Base-by-base conservation (phyloP, 2,329 filamentous ascomycete species). In the Lachnellula willkommii region DNA sequence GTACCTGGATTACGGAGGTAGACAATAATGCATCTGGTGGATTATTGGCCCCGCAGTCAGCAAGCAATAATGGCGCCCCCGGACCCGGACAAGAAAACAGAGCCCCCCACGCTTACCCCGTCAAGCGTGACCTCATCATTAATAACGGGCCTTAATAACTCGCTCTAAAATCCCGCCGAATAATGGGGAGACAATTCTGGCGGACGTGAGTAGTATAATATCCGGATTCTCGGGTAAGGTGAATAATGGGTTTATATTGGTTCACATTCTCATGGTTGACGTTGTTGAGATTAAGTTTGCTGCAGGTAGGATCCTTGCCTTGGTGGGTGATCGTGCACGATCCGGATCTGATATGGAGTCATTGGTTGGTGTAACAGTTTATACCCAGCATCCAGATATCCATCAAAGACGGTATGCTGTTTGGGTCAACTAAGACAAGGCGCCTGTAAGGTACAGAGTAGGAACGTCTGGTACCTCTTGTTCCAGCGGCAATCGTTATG, bases 101-200 rank as follows among this genome's bases (percentile, higher is more conserved):
- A 43, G 59, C 60, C 63, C 64, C 64, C 64, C 62, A 63, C 62
- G 61, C 57, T 56, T 53, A 54, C 32, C 11, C 36, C 48, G 50
- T 45, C 53, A 52, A 53, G 61, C 57, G 62, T 65, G 63, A 64
- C 61, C 62, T 65, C 62, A 64, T 65, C 60, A 65, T 62, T 62
- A 63, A 60, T 62, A 55, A 63, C 57, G n/a, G n/a, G n/a, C n/a
- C n/a, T 62, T 62, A 63, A 60, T 62, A 55, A 63, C 57, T 63
- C 59, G 54, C 47, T 40, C 22, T 42, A 52, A 14, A 42, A 45
- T 50, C 56, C 59, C 49, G 52, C 54, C 58, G 50, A 58, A 57
- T 60, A 58, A 57, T 60, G 50, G 50, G 35, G 51, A 40, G 50
- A 39, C 22, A 28, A 43, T 32, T 51, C 36, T 43, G 17, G 48